Conservation (phyloP, 495 filamentous ascomycete genomes). For the Diplogelasinospora grovesii region DNA sequence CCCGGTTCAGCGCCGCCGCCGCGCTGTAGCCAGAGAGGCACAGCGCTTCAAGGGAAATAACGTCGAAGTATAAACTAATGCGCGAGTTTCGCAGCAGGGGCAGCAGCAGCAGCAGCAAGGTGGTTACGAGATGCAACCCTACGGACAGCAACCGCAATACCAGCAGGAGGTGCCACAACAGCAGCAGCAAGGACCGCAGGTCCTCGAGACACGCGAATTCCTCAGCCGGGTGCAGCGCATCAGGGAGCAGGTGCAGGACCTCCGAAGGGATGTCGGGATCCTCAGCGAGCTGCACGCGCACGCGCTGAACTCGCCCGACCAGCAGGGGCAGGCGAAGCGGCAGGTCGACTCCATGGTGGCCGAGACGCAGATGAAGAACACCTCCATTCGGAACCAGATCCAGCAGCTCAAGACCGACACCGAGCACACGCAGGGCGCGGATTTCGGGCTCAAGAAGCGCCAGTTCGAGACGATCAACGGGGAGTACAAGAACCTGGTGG, state of each 20-base stretch:
- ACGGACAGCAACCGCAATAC: no score
- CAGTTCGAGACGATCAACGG: conserved; percentile 59
- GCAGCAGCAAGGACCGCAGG: conserved; percentile 21
- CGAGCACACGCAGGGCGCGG: conserved; percentile 46
- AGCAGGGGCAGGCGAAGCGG: conserved; percentile 30
- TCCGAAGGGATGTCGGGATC: conserved; percentile 47
- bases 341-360: conserved; percentile 55
- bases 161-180: conserved; percentile 35
- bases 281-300: conserved; percentile 57
- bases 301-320: conserved; percentile 49
- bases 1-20: no score
- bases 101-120: background rate
- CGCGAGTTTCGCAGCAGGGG: no score
- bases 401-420: conserved; percentile 59
- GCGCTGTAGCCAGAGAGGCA: no score
- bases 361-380: conserved; percentile 59
- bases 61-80: no score
- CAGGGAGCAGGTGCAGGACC: conserved; percentile 49
- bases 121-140: conserved; percentile 1
- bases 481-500: conserved; percentile 56
- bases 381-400: conserved; percentile 60
- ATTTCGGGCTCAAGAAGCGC: conserved; percentile 49
- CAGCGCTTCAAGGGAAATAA: no score
- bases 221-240: conserved; percentile 51
- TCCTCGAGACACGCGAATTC: conserved; percentile 52